Evolutionary conservation across 768 basidiomycete species (phyloP).

Genomic region (Calvatia gigantea): DNA sequence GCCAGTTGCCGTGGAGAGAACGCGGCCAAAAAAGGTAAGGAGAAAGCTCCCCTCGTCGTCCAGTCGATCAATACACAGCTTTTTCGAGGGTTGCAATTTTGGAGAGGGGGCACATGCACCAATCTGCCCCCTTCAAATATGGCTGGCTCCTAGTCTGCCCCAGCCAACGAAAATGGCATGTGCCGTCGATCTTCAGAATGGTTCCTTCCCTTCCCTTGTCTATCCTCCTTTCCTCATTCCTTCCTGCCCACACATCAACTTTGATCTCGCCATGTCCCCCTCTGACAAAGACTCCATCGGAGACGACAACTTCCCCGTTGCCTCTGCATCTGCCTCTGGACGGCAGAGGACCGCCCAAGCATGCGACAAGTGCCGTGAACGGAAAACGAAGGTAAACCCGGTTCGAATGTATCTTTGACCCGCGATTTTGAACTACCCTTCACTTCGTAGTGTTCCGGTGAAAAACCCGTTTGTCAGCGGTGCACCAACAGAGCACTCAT

Average conservation of each 20-base stretch:
- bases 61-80: conserved; percentile 8
- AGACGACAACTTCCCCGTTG: conserved; percentile 6
- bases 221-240: conserved; percentile 1
- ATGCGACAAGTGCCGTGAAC: conserved; percentile 53
- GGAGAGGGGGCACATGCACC: neutral
- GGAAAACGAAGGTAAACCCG: conserved; percentile 51
- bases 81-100: conserved; percentile 10
- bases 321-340: conserved; percentile 34
- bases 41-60: conserved; percentile 4
- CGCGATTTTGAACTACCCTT: neutral
- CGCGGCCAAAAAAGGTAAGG: conserved; percentile 6
- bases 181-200: conserved; percentile 5
- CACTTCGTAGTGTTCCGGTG: conserved; percentile 49
- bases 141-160: neutral
- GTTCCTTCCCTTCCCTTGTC: conserved; percentile 1
- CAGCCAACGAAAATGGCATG: conserved; percentile 2
- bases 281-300: neutral
- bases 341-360: conserved; percentile 50
- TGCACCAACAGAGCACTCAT: conserved; percentile 46
- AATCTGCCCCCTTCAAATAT: conserved; percentile 7
- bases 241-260: neutral
- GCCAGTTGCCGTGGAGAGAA: conserved; percentile 10
- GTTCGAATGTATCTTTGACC: neutral
- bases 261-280: conserved; percentile 1
- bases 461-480: conserved; percentile 48